Evolutionary conservation across 2,329 filamentous ascomycete genomes (phyloP), one percentile per base, ranked within the genome.

Genomic region (Lachnellula cervina): DNA sequence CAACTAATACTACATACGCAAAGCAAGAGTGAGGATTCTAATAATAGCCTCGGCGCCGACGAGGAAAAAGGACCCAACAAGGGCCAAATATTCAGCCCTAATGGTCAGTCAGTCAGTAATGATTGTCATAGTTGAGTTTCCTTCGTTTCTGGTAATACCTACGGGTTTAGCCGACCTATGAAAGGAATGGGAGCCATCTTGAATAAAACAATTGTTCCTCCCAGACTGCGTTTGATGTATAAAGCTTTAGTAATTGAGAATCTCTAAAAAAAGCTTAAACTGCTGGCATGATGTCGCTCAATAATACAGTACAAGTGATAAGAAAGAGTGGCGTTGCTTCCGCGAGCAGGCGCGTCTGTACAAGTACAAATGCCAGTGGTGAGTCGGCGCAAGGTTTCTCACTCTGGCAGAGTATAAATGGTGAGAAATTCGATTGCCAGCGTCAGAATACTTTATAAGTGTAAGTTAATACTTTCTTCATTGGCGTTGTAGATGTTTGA

Each of bases 81-180:
- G 82, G 40, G 92, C 90, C 60, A 95, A 74, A 75, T 97, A 97
- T 76, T 99, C 92, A 72, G 81, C 81, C 72, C 88, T 91, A 58
- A 53, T 34, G 21, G 47, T 50, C 35, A 42, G 48, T 60, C 45
- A 59, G 53, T 54, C 49, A 47, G 32, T 23, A n/a, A 28, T 44
- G n/a, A 42, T 25, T 42, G n/a, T 45, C 34, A 37, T 44, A 13
- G n/a, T 37, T 38, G 34, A 8, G 11, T 21, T 45, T 13, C 7
- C 17, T 16, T 21, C 19, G 28, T 48, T 28, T 17, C 4, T 21
- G 38, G 32, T 23, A 42, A 17, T 3, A 63, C 71, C 60, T 63
- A 74, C 73, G 70, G 62, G 58, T 72, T 71, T 52, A 75, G 59
- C 52, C 73, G 72, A 48, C 72, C 72, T 61, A 75, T 67, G 57